Conservation (phyloP, 768 basidiomycete species). For the Podaxis sp. region DNA sequence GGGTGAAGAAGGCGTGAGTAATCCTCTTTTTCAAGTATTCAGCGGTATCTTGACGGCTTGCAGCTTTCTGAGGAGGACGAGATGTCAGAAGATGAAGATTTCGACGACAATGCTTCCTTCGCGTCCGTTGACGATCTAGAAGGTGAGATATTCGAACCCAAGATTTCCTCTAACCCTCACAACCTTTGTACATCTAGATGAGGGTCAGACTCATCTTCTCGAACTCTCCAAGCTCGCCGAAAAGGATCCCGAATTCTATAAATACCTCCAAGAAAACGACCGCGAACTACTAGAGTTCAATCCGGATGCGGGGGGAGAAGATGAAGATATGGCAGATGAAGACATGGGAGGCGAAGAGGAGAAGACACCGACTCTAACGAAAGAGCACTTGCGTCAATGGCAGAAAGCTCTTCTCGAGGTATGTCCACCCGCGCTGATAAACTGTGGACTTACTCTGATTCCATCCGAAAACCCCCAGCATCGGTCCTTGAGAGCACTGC, state of each 20-base stretch:
- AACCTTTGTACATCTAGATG: constrained; percentile 43
- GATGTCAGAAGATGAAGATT: constrained; percentile 39
- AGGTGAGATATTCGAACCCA: constrained; percentile 24
- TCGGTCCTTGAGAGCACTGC: constrained; percentile 78
- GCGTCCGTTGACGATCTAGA: constrained; percentile 80
- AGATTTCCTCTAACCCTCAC: background rate
- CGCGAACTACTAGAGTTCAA: constrained; percentile 85
- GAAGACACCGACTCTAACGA: constrained; percentile 61
- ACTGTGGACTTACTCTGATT: background rate
- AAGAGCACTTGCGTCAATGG: constrained; percentile 74
- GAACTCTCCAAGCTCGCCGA: constrained; percentile 89
- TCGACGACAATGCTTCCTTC: constrained; percentile 64
- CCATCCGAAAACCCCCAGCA: constrained; percentile 46
- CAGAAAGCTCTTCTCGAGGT: constrained; percentile 89
- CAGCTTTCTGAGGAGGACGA: constrained; percentile 26
- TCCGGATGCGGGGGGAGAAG: constrained; percentile 37
- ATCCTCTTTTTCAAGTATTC: background rate
- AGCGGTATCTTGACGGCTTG: constrained; percentile 7
- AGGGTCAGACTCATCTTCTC: constrained; percentile 71
- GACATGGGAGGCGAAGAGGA: constrained; percentile 48
- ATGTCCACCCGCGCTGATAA: constrained; percentile 14
- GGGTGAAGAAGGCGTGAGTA: constrained; percentile 24
- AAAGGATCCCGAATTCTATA: constrained; percentile 99
- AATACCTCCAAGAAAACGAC: constrained; percentile 96
- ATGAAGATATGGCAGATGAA: constrained; percentile 45